These are phyloP conservation scores for Fomes fomentarius DNA, from an alignment of 1,284 basidiomycete species.

Conservation along the genomic window DNA sequence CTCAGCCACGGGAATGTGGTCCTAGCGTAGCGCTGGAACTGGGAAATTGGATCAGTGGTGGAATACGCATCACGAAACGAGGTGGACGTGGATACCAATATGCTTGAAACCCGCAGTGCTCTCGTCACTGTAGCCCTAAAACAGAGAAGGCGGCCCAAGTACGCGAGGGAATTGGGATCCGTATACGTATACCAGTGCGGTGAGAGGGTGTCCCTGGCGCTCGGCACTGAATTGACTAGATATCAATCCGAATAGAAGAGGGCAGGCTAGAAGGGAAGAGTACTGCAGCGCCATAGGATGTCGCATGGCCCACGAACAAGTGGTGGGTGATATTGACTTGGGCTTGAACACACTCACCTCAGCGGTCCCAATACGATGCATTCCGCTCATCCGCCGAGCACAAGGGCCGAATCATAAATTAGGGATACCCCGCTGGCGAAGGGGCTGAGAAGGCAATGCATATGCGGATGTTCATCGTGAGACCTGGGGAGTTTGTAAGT, in stretches of 20 bases:
- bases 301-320: not conserved
- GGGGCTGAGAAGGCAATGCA: not conserved
- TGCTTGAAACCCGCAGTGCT: not conserved
- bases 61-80: not conserved
- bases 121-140: conserved; percentile 9
- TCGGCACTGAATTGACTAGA: conserved; percentile 1
- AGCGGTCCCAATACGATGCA: not conserved
- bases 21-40: not conserved
- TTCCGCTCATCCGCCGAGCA: not conserved
- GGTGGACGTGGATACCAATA: not conserved
- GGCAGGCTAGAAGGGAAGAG: not conserved
- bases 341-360: not conserved
- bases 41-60: not conserved
- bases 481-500: conserved; percentile 16
- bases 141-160: too few relatives aligned
- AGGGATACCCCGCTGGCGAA: not conserved
- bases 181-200: conserved; percentile 3
- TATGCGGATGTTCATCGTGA: not conserved
- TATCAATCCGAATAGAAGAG: conserved; percentile 1
- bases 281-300: not conserved
- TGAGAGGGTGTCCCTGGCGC: too few relatives aligned
- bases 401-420: not conserved
- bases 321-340: not conserved
- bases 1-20: conserved; percentile 1
- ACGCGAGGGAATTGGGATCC: not conserved